Conservation (phyloP, 148 eudicot species). For the Persicaria tinctoria region DNA sequence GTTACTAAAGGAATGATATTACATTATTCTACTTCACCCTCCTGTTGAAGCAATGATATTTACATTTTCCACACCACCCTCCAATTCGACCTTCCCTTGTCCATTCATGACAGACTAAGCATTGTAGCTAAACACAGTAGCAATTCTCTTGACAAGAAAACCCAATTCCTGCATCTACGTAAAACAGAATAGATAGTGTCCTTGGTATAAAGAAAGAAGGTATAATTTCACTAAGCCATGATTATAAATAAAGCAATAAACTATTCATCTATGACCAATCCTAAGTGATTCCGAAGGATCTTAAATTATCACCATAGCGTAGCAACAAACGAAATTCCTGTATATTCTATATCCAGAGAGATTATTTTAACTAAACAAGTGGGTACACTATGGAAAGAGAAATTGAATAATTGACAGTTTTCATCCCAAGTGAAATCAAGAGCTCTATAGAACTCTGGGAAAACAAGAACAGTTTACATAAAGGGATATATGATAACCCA, state of each 20-base stretch:
- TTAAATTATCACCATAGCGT: not conserved
- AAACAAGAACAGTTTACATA: no score
- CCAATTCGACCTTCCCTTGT: no score
- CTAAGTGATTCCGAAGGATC: not conserved
- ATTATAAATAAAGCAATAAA: not conserved
- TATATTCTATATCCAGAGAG: not conserved
- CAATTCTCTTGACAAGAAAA: not conserved
- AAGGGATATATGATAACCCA: no score
- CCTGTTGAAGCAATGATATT: no score
- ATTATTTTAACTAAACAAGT: slow-evolving; percentile 2
- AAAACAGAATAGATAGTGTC: not conserved
- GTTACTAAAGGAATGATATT: no score
- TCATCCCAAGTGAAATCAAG: not conserved
- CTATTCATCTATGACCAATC: not conserved
- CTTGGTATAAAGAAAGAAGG: not conserved
- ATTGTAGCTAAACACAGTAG: not conserved
- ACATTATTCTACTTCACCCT: no score
- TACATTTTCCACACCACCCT: no score
- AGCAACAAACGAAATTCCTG: not conserved
- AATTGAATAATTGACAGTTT: not conserved
- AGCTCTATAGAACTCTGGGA: no score
- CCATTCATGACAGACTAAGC: not conserved
- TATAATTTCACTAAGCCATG: not conserved
- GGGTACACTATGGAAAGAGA: not conserved
- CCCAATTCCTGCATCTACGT: not conserved